Conservation (phyloP, 805 yeast genomes). For the Saturnispora ahearnii region DNA sequence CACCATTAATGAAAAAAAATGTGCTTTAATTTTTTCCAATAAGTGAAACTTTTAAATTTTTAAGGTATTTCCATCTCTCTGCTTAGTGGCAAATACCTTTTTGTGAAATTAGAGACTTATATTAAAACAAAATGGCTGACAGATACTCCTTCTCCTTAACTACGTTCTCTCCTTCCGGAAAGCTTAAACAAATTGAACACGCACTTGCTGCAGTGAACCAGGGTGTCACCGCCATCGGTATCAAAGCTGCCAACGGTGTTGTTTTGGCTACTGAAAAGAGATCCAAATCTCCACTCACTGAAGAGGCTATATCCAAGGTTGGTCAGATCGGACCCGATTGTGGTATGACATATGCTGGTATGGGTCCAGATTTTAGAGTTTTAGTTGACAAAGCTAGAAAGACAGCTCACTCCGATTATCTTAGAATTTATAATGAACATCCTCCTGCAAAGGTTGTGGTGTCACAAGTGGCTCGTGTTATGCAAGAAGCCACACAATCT, state of each 20-base stretch:
- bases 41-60: neutral
- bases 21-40: neutral
- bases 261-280: conserved; percentile 96
- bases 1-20: neutral
- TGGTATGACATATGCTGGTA: conserved; percentile 94
- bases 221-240: conserved; percentile 95
- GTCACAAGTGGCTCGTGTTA: conserved; percentile 87
- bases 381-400: conserved; percentile 90
- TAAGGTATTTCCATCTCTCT: neutral
- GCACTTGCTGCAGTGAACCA: conserved; percentile 96
- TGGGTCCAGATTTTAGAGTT: conserved; percentile 98
- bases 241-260: conserved; percentile 88
- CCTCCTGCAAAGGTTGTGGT: conserved; percentile 95
- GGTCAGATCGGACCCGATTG: conserved; percentile 86
- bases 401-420: conserved; percentile 85
- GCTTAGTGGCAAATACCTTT: conserved; percentile 4
- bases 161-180: conserved; percentile 97
- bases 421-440: conserved; percentile 89
- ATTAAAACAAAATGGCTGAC: conserved; percentile 67
- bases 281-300: conserved; percentile 67
- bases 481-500: conserved; percentile 70
- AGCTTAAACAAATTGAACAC: conserved; percentile 94
- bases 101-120: neutral
- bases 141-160: conserved; percentile 96
- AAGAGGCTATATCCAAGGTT: conserved; percentile 71